These are phyloP conservation scores for Ballota nigra DNA, from an alignment of 257 asterid genomes.

Conservation along the genomic window DNA sequence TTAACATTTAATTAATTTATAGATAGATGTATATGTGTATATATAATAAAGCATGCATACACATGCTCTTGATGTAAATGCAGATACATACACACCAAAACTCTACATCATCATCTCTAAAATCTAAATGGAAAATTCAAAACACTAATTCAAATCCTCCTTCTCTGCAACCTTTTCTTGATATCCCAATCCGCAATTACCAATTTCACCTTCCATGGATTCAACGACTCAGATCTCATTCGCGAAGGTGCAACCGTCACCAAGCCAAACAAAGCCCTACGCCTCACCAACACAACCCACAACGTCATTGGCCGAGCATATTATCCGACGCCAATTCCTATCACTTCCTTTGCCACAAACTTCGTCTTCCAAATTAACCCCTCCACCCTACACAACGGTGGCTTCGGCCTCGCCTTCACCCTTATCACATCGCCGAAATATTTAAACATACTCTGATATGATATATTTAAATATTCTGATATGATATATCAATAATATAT, in stretches of 20 bases:
- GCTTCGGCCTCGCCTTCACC: conserved; percentile 64
- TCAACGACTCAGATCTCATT: conserved; percentile 34
- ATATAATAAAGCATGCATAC: no score
- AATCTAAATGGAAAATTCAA: conserved; percentile 32
- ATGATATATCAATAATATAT: no score
- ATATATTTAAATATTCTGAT: no score
- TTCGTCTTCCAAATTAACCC: conserved; percentile 59
- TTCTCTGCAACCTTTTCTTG: conserved; percentile 17
- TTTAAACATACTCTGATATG: no score
- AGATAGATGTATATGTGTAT: no score
- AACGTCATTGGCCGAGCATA: conserved; percentile 56
- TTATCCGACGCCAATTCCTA: conserved; percentile 34
- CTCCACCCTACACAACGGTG: conserved; percentile 34
- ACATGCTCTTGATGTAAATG: no score
- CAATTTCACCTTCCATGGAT: conserved; percentile 51
- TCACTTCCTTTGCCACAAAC: conserved; percentile 48
- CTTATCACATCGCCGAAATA: no score
- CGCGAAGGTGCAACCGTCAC: conserved; percentile 25
- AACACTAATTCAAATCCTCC: not conserved
- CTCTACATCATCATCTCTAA: not conserved
- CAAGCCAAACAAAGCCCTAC: conserved; percentile 45
- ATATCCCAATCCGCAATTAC: conserved; percentile 23
- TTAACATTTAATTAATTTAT: no score
- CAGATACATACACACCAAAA: no score
- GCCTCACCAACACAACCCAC: conserved; percentile 44